These are phyloP conservation scores for Apiospora malaysiana DNA, from an alignment of 2,329 filamentous ascomycete species.

Conservation along the genomic window DNA sequence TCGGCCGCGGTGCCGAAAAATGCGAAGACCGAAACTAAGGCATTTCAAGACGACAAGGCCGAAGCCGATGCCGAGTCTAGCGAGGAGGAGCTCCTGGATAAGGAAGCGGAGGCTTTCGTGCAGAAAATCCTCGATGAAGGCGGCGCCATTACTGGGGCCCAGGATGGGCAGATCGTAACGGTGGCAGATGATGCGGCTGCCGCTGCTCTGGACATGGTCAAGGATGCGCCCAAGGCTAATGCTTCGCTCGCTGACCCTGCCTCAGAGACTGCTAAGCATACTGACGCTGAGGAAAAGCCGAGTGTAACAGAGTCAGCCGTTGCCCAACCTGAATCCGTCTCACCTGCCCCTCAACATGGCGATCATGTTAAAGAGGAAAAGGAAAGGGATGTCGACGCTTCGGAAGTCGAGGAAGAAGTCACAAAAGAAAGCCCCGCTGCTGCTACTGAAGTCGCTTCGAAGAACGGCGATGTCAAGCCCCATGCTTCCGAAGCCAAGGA, in stretches of 20 bases:
- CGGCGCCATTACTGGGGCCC: background rate
- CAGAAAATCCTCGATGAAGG: background rate
- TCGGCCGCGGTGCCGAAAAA: background rate
- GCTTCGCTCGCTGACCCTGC: background rate
- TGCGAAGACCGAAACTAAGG: background rate
- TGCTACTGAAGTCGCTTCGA: background rate
- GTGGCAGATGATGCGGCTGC: background rate
- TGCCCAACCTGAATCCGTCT: background rate
- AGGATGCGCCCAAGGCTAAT: background rate
- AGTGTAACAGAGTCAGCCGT: background rate
- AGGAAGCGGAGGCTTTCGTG: background rate
- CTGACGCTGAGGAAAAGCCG: background rate
- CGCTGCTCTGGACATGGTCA: background rate
- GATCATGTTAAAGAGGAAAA: background rate
- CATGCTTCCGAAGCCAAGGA: background rate
- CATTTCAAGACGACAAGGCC: background rate
- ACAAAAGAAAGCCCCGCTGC: background rate
- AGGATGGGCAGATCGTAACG: background rate
- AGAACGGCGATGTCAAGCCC: background rate
- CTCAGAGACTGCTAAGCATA: background rate
- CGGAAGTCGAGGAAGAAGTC: background rate
- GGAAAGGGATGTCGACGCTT: background rate
- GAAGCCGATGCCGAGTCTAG: constrained; percentile 5
- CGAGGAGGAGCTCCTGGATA: background rate
- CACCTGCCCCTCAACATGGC: background rate